A percentile compares a stretch with the other conserved stretches of the same genome.
These are phyloP conservation scores for Cryptococcus wingfieldii DNA, from an alignment of 1,284 basidiomycete species.

Conservation along the genomic window DNA sequence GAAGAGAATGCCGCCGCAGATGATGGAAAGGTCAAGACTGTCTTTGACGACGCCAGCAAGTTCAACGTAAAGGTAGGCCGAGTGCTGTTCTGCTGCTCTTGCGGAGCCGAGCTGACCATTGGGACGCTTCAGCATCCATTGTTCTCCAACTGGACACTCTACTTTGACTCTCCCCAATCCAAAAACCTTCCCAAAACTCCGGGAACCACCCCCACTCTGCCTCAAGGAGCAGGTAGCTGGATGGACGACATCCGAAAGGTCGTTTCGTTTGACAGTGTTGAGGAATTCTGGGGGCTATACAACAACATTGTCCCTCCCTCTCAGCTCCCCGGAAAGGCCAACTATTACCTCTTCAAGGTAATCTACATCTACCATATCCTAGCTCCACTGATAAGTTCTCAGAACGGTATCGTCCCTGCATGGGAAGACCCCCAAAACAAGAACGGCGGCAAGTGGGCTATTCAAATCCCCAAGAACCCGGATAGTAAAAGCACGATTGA, in stretches of 20 bases:
- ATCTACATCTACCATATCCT: conserved; percentile 12
- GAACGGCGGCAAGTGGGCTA: conserved; percentile 96
- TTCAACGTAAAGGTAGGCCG: conserved; percentile 80
- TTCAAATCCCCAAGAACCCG: conserved; percentile 85
- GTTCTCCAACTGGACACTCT: conserved; percentile 91
- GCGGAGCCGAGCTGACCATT: background rate
- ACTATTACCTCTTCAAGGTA: conserved; percentile 96
- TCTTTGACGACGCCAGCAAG: conserved; percentile 79
- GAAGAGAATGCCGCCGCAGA: conserved; percentile 34
- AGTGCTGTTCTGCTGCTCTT: background rate
- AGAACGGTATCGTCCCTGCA: conserved; percentile 91
- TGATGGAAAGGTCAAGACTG: conserved; percentile 61
- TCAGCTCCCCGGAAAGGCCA: conserved; percentile 86
- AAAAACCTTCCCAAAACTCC: conserved; percentile 83
- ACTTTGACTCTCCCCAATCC: conserved; percentile 89
- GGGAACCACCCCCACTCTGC: conserved; percentile 70
- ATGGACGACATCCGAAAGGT: conserved; percentile 96
- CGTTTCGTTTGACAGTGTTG: conserved; percentile 87
- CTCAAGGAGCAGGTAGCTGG: conserved; percentile 58
- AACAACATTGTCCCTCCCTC: conserved; percentile 99
- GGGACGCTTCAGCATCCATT: conserved; percentile 68
- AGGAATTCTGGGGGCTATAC: conserved; percentile 98
- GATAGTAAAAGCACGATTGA: conserved; percentile 83
- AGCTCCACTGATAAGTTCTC: conserved; percentile 3
- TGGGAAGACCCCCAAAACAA: conserved; percentile 97